Evolutionary conservation across 352 stramenopile genomes (phyloP).

Genomic region (Phytophthora megakarya): DNA sequence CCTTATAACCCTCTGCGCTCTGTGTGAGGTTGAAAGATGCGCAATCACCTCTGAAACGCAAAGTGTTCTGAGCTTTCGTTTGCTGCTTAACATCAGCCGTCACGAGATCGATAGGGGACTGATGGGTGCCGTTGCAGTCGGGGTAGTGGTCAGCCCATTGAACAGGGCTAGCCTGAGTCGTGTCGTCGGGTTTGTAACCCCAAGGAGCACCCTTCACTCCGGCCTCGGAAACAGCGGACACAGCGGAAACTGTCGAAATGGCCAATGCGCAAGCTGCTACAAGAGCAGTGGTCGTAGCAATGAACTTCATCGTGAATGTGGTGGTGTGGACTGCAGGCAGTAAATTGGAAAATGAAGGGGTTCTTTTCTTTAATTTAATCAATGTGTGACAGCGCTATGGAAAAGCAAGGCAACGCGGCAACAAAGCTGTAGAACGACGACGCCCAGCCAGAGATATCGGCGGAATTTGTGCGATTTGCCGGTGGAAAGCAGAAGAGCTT

Average conservation of each 20-base stretch:
- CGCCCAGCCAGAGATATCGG: constrained; percentile 8
- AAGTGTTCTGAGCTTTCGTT: constrained; percentile 4
- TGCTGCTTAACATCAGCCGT: background rate
- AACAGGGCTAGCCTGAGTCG: background rate
- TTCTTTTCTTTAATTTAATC: constrained; percentile 14
- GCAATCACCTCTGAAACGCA: constrained; percentile 31
- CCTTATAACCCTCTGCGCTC: constrained; percentile 24
- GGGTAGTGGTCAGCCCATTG: constrained; percentile 18
- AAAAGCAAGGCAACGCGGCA: constrained; percentile 9
- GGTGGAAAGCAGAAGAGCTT: background rate
- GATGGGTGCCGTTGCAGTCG: constrained; percentile 14
- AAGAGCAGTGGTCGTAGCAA: constrained; percentile 7
- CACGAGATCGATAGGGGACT: constrained; percentile 43
- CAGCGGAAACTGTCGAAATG: constrained; percentile 11
- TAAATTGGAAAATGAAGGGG: constrained; percentile 16
- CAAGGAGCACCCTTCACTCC: constrained; percentile 11
- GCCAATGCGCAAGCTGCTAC: constrained; percentile 5
- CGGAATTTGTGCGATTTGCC: constrained; percentile 7
- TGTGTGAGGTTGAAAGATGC: constrained; percentile 28
- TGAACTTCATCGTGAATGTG: constrained; percentile 19
- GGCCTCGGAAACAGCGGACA: too few relatives aligned
- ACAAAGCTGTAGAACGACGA: background rate
- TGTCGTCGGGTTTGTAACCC: constrained; percentile 16
- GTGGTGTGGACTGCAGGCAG: background rate
- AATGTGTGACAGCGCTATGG: background rate